Evolutionary conservation across 1,284 basidiomycete genomes (phyloP).

Genomic region (Limonomyces culmigenus): DNA sequence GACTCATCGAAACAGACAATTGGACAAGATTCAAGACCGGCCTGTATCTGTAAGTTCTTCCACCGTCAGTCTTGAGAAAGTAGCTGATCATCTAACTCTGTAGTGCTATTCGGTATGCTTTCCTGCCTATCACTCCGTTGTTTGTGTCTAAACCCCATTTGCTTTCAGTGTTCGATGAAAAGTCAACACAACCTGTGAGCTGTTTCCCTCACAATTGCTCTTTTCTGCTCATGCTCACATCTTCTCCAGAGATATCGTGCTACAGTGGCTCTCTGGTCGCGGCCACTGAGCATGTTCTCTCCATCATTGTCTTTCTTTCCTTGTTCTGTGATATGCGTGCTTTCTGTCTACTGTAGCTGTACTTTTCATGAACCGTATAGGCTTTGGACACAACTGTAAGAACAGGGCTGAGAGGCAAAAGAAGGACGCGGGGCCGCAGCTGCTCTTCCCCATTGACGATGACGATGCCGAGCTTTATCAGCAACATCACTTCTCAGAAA

Average conservation of each 20-base stretch:
- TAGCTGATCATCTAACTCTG: conserved; percentile 1
- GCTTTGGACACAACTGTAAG: too few species aligned
- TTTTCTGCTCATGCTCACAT: neutral
- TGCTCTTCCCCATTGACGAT: too few species aligned
- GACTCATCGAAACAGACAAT: conserved; percentile 28
- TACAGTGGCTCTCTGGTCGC: conserved; percentile 53
- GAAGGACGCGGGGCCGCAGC: too few species aligned
- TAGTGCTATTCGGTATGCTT: conserved; percentile 66
- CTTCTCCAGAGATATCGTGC: conserved; percentile 41
- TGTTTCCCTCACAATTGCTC: neutral
- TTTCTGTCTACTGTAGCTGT: too few species aligned
- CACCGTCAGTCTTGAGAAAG: conserved; percentile 1
- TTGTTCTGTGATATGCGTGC: too few species aligned
- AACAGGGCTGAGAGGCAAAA: too few species aligned
- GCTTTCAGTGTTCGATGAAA: conserved; percentile 73
- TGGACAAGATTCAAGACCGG: conserved; percentile 71
- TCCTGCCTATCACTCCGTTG: conserved; percentile 2
- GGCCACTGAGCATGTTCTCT: too few species aligned
- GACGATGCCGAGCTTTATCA: too few species aligned
- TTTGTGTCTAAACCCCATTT: conserved; percentile 8
- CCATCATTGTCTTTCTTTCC: too few species aligned
- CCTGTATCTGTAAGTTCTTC: conserved; percentile 65
- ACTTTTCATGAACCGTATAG: too few species aligned
- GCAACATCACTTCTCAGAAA: too few species aligned
- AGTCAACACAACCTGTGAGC: conserved; percentile 81